phyloP scores from a whole-genome alignment of 83 land plant genomes.

The Picea engelmannii region DNA sequence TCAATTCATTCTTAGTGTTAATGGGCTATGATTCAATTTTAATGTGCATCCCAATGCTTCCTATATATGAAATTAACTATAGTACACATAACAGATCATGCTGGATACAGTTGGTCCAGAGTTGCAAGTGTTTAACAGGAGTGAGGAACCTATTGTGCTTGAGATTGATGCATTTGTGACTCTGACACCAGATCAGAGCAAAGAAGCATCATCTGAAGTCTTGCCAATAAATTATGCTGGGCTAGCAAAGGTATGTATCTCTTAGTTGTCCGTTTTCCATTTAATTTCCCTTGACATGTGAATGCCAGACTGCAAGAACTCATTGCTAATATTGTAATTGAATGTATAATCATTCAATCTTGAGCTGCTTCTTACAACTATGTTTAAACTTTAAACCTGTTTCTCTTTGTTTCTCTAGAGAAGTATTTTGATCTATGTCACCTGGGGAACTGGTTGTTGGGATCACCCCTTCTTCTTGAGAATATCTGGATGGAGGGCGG shows the following conservation, averaged over 20 bases:
- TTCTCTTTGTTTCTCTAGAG: no score
- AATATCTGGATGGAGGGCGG: no score
- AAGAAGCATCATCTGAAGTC: constrained; percentile 50
- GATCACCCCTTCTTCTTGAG: no score
- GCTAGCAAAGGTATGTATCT: constrained; percentile 44
- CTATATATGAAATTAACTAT: background rate
- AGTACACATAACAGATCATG: constrained; percentile 53
- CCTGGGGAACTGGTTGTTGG: no score
- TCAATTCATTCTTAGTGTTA: background rate
- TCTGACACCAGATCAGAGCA: constrained; percentile 59
- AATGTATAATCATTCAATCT: no score
- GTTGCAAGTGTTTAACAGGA: constrained; percentile 49
- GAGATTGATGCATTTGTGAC: constrained; percentile 53
- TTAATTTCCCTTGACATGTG: no score
- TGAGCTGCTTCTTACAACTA: no score
- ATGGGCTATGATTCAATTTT: background rate
- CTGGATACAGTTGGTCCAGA: constrained; percentile 83
- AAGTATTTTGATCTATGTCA: no score
- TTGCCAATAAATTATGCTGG: constrained; percentile 58
- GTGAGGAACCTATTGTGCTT: constrained; percentile 50
- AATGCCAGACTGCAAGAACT: no score
- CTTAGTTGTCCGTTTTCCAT: background rate
- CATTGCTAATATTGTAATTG: no score
- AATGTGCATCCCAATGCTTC: background rate
- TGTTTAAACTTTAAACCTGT: no score